A percentile compares a stretch with the other conserved stretches of the same genome.
Evolutionary conservation across 441 rosid species (phyloP).

Genomic region (Brassica balearica): DNA sequence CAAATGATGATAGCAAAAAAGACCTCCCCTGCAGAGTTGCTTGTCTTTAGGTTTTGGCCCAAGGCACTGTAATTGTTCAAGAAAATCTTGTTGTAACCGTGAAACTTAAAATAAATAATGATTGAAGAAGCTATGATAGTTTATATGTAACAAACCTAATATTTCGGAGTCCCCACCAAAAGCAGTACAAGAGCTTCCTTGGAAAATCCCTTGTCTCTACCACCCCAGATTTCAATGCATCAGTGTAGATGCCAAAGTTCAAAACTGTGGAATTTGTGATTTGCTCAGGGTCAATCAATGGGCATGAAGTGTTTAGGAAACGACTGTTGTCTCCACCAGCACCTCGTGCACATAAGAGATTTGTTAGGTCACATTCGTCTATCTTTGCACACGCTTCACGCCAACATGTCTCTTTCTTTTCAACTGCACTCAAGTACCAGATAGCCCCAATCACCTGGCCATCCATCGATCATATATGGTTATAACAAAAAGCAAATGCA

Average conservation of each 20-base stretch:
- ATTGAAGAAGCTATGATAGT: background rate
- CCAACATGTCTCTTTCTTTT: background rate
- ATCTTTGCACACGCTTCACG: background rate
- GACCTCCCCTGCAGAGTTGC: background rate
- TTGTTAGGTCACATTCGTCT: background rate
- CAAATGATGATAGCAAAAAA: background rate
- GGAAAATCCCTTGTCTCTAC: constrained; percentile 15
- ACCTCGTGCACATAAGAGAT: background rate
- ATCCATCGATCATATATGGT: background rate
- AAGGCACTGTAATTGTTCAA: background rate
- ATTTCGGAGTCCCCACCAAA: constrained; percentile 20
- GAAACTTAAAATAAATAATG: no score
- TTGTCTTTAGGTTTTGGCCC: background rate
- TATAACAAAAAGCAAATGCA: background rate
- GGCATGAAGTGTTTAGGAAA: constrained; percentile 2
- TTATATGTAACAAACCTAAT: background rate
- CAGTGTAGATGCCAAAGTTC: constrained; percentile 17
- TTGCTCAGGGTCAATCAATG: background rate
- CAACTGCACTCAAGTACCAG: constrained; percentile 14
- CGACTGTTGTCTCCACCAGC: background rate
- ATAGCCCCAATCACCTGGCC: constrained; percentile 5
- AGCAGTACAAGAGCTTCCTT: constrained; percentile 10
- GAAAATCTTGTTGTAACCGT: no score
- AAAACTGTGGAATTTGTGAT: constrained; percentile 14
- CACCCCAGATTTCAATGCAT: constrained; percentile 13